A percentile compares a stretch with the other conserved stretches of the same genome.
These are phyloP conservation scores for Cynara cardunculus DNA, from an alignment of 129 eudicot species.

Conservation along the genomic window DNA sequence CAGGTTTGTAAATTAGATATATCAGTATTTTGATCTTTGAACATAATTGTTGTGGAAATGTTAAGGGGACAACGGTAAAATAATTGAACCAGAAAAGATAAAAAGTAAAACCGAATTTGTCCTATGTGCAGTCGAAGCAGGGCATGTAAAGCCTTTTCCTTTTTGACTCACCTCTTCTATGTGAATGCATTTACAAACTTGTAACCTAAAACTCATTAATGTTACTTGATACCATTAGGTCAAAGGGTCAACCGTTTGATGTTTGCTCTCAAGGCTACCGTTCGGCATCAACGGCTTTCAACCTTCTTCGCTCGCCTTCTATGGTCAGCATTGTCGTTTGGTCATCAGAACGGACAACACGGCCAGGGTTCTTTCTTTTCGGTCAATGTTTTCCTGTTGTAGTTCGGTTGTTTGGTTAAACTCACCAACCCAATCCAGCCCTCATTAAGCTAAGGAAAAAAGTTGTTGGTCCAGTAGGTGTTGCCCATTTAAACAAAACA, in stretches of 20 bases:
- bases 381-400: not conserved
- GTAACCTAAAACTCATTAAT: too few relatives aligned
- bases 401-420: not conserved
- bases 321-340: too few relatives aligned
- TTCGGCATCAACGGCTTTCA: too few relatives aligned
- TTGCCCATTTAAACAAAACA: slow-evolving; percentile 21
- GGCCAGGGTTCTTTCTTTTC: not conserved
- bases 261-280: too few relatives aligned
- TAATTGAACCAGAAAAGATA: not conserved
- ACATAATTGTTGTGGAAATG: not conserved
- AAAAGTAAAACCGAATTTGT: not conserved
- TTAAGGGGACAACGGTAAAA: not conserved
- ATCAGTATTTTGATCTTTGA: too few relatives aligned
- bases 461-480: slow-evolving; percentile 21
- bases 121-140: not conserved
- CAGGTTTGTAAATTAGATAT: too few relatives aligned
- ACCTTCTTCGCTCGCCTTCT: not conserved
- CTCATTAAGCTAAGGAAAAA: slow-evolving; percentile 20
- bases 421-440: slow-evolving; percentile 22
- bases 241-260: not conserved
- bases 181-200: not conserved
- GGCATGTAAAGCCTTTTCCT: not conserved
- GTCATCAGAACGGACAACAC: too few relatives aligned
- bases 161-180: not conserved
- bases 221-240: not conserved